phyloP scores from a whole-genome alignment of 2,329 filamentous ascomycete species.

The Biscogniauxia sp. region DNA sequence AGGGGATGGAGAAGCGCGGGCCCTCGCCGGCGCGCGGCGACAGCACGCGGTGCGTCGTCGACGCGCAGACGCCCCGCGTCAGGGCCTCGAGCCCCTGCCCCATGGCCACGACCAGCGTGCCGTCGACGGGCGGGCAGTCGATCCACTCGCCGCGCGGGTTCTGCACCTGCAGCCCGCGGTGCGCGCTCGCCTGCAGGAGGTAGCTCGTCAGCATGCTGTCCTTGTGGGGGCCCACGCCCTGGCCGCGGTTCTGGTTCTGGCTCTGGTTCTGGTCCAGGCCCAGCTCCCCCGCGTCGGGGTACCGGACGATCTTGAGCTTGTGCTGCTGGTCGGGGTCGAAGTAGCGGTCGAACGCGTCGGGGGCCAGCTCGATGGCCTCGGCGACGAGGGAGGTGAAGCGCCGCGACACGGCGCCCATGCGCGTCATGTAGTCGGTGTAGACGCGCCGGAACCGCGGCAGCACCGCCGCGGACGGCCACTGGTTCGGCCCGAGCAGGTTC shows the following conservation, averaged over 20 bases:
- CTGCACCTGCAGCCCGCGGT: conserved; percentile 78
- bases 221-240: conserved; percentile 76
- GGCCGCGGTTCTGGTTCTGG: conserved; percentile 32
- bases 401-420: conserved; percentile 71
- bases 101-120: conserved; percentile 82
- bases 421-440: conserved; percentile 72
- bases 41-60: conserved; percentile 82
- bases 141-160: conserved; percentile 78
- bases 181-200: conserved; percentile 74
- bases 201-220: conserved; percentile 83
- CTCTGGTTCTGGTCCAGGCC: conserved; percentile 40
- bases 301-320: conserved; percentile 88
- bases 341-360: conserved; percentile 71
- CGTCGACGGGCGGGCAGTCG: conserved; percentile 71
- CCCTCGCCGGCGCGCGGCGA: conserved; percentile 68
- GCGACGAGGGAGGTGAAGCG: conserved; percentile 78
- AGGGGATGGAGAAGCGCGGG: conserved; percentile 75
- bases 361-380: conserved; percentile 73
- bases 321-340: conserved; percentile 75
- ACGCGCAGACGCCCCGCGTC: conserved; percentile 77
- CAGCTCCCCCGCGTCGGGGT: conserved; percentile 68
- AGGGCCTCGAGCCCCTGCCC: conserved; percentile 85
- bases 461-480: conserved; percentile 67
- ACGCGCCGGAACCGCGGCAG: conserved; percentile 67
- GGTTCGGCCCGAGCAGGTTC: conserved; percentile 73